These are phyloP conservation scores for Metschnikowia lachancei DNA, from an alignment of 805 yeast species.

Conservation along the genomic window DNA sequence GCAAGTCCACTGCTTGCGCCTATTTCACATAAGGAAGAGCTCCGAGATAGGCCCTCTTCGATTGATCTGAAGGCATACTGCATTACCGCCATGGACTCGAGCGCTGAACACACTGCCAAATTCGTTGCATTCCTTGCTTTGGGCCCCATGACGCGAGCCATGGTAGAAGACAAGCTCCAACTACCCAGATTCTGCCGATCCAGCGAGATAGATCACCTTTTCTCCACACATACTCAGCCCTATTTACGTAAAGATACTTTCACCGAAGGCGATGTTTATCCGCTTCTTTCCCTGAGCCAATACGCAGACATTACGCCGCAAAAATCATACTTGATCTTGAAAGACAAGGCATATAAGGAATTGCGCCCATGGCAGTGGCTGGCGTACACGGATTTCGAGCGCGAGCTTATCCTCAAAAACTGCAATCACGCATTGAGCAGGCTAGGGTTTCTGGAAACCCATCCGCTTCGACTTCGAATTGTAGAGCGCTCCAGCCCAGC, in stretches of 20 bases:
- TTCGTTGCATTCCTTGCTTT: slow-evolving; percentile 18
- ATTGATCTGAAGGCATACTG: slow-evolving; percentile 14
- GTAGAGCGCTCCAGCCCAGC: slow-evolving; percentile 13
- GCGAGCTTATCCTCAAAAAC: slow-evolving; percentile 32
- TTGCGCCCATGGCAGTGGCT: slow-evolving; percentile 39
- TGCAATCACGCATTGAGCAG: slow-evolving; percentile 40
- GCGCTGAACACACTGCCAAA: slow-evolving; percentile 9
- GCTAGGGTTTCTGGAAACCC: slow-evolving; percentile 42
- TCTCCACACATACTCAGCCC: slow-evolving; percentile 29
- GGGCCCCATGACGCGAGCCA: slow-evolving; percentile 19
- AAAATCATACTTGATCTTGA: slow-evolving; percentile 24
- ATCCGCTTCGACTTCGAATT: slow-evolving; percentile 40
- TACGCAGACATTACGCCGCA: slow-evolving; percentile 9
- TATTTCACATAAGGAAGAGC: background rate
- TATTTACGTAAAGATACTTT: slow-evolving; percentile 32
- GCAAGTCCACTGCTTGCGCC: background rate
- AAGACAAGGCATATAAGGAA: slow-evolving; percentile 43
- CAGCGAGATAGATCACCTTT: slow-evolving; percentile 21
- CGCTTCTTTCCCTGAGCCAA: slow-evolving; percentile 19
- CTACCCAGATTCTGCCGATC: slow-evolving; percentile 9
- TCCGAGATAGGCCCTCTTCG: slow-evolving; percentile 3
- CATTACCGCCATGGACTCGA: slow-evolving; percentile 11
- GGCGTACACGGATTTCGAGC: slow-evolving; percentile 30
- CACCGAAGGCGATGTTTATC: slow-evolving; percentile 26
- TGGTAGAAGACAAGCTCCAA: slow-evolving; percentile 10